Base-by-base conservation (phyloP, 2,329 filamentous ascomycete genomes). In the Talaromyces sp. region DNA sequence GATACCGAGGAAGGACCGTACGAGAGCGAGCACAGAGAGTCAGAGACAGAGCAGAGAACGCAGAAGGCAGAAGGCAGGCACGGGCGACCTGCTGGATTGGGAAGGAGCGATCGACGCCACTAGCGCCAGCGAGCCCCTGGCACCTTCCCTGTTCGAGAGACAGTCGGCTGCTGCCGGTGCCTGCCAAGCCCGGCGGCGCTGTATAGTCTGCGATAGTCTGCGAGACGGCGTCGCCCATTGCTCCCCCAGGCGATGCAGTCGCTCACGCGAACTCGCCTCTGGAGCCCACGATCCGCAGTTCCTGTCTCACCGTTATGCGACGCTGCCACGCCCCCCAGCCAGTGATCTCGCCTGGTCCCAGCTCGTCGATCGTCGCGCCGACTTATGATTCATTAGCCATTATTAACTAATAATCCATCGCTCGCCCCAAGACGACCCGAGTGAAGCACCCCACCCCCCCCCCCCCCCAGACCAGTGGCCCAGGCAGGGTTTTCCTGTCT, bases 41-140 rank as follows among this genome's bases (percentile, higher is more conserved):
- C 10, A 11, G 32, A 33, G 10, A 33, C 10, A 11, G 10, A 10
- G 32, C 32, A 11, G 32, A 33, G 10, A 33, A 2, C 22, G 22
- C 10, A 33, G 10, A 10, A 10, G 42, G 22, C 10, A 33, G 10
- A 10, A 10, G 42, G 44, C 9, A 47, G 44, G 44, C n/a, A 22
- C 42, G 42, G 19, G 2, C 39, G 4, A 9, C 3, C 44, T 17
- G 17, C 44, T 47, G 44, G 44, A 11, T 25, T 25, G 8, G 49
- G 49, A 4, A 53, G 49, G 49, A 53, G 49, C 44, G 56, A 59
- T 59, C 60, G 19, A n/a, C 60, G 56, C 52, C 57, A 59, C 56
- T 59, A 62, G 60, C 25, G 58, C 19, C 17, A 15, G 22, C 19
- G 22, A 59, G 56, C 60, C 60, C 60, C 60, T 59, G 60, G 57